Base-by-base conservation (phyloP, 2,329 filamentous ascomycete species). In the Torrubiellomyces zombiae region DNA sequence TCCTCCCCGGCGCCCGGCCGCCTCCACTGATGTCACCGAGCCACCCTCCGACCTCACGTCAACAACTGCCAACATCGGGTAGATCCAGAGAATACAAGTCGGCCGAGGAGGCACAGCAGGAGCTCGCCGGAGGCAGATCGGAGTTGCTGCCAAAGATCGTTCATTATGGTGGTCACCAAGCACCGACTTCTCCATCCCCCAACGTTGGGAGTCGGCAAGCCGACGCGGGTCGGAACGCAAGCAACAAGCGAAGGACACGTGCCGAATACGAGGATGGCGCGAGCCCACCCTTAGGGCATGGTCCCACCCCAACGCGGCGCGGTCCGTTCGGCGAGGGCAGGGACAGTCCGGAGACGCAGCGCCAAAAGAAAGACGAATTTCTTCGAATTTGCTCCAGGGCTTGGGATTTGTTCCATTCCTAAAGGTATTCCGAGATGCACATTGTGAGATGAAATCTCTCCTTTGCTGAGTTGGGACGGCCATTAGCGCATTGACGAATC, bases 321-420 rank as follows among this genome's bases (percentile, higher is more conserved):
- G 75, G 79, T 6, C 78, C 78, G 2, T 89, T 89, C 40, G 79
- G 78, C 18, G 77, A 79, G 28, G 80, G 79, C 18, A 63, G 80
- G 32, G 83, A 89, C 43, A 85, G 73, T 36, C 82, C 80, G 6
- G 83, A 89, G 39, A 81, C 74, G 5, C 75, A 81, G 47, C 65
- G 70, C 39, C 75, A 68, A 43, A 95, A 95, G 69, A 83, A 83
- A 46, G 83, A 93, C 21, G 82, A 93, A 48, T 98, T 98, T 44
- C 58, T 98, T 35, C 61, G 67, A 28, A 57, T 95, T 24, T 94
- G 86, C 47, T 73, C 81, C 38, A 65, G 81, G 42, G 89, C 89
- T 7, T 98, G 89, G 89, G 89, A 98, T 55, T 54, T 98, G 15
- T 93, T 95, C 53, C 89, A 95, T 58, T 93, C 83, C 33, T 94